phyloP scores from a whole-genome alignment of 1,284 basidiomycete genomes.

The Takashimella tepidaria region DNA sequence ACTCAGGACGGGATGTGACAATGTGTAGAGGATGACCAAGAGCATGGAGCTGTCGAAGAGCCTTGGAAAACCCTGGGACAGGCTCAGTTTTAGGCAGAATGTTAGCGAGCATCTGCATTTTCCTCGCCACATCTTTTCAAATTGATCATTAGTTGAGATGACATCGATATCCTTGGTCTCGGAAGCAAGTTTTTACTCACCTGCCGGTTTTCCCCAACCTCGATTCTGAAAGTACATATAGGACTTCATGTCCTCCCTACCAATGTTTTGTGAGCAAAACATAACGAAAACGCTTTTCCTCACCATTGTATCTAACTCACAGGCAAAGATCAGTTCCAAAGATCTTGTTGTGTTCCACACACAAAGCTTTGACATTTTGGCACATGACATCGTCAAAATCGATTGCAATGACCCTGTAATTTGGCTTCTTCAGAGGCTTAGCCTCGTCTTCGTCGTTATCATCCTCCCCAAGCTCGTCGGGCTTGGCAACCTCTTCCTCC shows the following conservation, averaged over 20 bases:
- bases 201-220: slow-evolving; percentile 33
- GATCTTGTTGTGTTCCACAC: slow-evolving; percentile 22
- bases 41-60: slow-evolving; percentile 20
- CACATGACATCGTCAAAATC: slow-evolving; percentile 39
- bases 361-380: slow-evolving; percentile 21
- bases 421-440: slow-evolving; percentile 4
- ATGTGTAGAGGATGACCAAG: slow-evolving; percentile 39
- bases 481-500: not conserved
- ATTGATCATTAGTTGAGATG: too few relatives aligned
- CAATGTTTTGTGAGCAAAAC: not conserved
- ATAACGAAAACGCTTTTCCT: too few relatives aligned
- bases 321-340: slow-evolving; percentile 25
- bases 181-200: too few relatives aligned
- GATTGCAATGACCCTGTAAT: slow-evolving; percentile 31
- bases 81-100: slow-evolving; percentile 24
- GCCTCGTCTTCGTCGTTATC: not conserved
- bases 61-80: slow-evolving; percentile 20
- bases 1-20: slow-evolving; percentile 25
- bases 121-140: slow-evolving; percentile 20
- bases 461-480: not conserved
- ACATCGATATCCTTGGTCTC: too few relatives aligned
- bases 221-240: slow-evolving; percentile 31
- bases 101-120: slow-evolving; percentile 18
- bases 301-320: slow-evolving; percentile 18
- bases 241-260: slow-evolving; percentile 25